Base-by-base conservation (phyloP, 345 rosid genomes). In the Tarenaya hassleriana region DNA sequence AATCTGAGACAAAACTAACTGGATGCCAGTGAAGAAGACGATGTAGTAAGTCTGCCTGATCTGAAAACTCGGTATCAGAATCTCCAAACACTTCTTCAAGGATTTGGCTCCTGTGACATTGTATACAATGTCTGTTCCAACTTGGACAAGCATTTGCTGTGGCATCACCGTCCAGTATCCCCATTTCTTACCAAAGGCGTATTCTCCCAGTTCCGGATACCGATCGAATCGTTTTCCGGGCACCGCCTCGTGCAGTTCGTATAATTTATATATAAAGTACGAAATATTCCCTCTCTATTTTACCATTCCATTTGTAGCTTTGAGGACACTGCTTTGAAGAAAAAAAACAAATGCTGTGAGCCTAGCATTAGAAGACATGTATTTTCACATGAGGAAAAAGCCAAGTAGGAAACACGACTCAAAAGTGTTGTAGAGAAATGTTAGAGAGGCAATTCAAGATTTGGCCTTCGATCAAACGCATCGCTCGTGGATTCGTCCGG, bases 101-200 rank as follows among this genome's bases (percentile, higher is more conserved):
- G 91, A 83, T 60, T 24, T 40, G 8, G 84, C 91, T 3, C 91
- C 86, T 0, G 91, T 83, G 7, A 83, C 82, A 79, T 79, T 83
- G 57, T 80, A 83, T 34, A 83, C 61, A 7, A 83, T 75, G 55
- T 75, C 60, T 3, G 71, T 66, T 17, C 78, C 74, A 6, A 83
- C 75, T 51, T 83, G 80, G 19, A 72, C 81, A n/a, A 80, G 32
- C 1, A 83, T 66, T 47, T 83, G 91, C 43, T 83, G 91, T 7
- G 91, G 91, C 45, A 80, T 77, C 34, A 80, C 82, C 16, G 77
- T 59, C 63, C 73, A 83, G n/a, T 80, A 83, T 4, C 91, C 91
- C 9, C 80, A 81, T 60, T 77, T 80, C n/a, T 74, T 72, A 0
- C 91, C 91, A 14, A 83, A 83, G 0, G 84, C 91, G 9, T 75